Evolutionary conservation across 1,284 basidiomycete genomes (phyloP), one percentile per base, ranked within the genome.

Genomic region (Porodaedalea pini): DNA sequence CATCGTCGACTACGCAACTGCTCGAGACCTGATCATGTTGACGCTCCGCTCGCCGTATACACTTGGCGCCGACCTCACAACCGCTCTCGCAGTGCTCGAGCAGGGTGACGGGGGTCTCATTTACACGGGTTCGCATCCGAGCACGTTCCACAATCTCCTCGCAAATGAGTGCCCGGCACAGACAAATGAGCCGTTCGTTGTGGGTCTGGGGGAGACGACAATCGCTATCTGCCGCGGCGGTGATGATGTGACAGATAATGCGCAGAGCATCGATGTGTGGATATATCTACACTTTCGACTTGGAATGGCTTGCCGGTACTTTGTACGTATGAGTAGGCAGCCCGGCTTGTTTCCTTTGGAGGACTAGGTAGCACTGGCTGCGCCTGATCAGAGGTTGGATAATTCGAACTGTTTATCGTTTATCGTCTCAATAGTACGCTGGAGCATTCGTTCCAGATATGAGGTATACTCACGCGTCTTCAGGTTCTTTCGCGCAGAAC

Each of bases 301-400:
- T 6, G 61, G 62, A 47, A 15, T 48, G 54, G 54, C n/a, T 31
- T 51, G 23, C 15, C 31, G 39, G 23, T 25, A 21, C 21, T 19
- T 7, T 15, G 4, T 55, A 41, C 54, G 4, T 41, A 41, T 55
- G 29, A 45, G 54, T 55, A 15, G 10, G 6, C 6, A 23, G 13
- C n/a, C 11, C 17, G 10, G 27, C 4, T 19, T n/a, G 3, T 54
- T 13, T 34, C 8, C 4, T 44, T 23, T 2, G 15, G 17, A 2
- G 2, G 2, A 19, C 3, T 2, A 3, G 23, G 3, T 19, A 27
- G 15, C 10, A 2, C 25, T 25, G 19, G 23, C 60, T 43, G 11
- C 43, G 41, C 6, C 41, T n/a, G n/a, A 25, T 25, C 43, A 64
- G 63, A n/a, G 60, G 59, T 1, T 63, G 62, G 60, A 54, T 52